Evolutionary conservation across 2,329 filamentous ascomycete genomes (phyloP).

Genomic region (Phaeosphaeriaceae sp.): DNA sequence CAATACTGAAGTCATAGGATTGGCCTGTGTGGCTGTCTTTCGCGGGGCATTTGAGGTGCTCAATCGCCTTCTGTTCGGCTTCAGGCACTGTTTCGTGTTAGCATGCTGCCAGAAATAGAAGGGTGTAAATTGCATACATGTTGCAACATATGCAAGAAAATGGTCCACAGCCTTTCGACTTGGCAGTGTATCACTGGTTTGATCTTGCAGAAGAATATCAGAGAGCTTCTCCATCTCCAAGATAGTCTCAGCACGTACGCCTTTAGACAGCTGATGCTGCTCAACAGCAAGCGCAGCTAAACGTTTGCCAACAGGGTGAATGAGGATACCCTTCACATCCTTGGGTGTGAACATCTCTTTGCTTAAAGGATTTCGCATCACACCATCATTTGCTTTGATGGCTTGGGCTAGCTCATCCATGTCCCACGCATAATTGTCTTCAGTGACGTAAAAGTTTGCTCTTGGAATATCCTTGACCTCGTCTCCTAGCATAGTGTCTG

Average conservation of each 20-base stretch:
- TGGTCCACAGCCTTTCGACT: conserved; percentile 41
- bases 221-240: conserved; percentile 38
- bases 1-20: conserved; percentile 40
- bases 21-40: conserved; percentile 44
- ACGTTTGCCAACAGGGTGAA: conserved; percentile 32
- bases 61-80: conserved; percentile 38
- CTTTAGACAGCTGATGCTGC: conserved; percentile 42
- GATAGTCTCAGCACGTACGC: conserved; percentile 40
- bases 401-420: conserved; percentile 44
- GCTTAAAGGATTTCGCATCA: conserved; percentile 44
- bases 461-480: conserved; percentile 41
- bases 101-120: not conserved
- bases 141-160: conserved; percentile 43
- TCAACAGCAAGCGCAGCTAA: conserved; percentile 38
- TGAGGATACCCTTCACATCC: conserved; percentile 39
- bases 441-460: conserved; percentile 45
- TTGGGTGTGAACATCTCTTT: conserved; percentile 44
- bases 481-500: conserved; percentile 45
- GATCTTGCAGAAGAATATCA: conserved; percentile 35
- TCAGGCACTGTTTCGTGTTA: conserved; percentile 25
- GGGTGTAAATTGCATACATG: conserved; percentile 24
- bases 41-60: conserved; percentile 37
- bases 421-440: conserved; percentile 52
- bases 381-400: conserved; percentile 38
- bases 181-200: conserved; percentile 30